Base-by-base conservation (phyloP, 2,329 filamentous ascomycete species). In the Amauroascus niger region DNA sequence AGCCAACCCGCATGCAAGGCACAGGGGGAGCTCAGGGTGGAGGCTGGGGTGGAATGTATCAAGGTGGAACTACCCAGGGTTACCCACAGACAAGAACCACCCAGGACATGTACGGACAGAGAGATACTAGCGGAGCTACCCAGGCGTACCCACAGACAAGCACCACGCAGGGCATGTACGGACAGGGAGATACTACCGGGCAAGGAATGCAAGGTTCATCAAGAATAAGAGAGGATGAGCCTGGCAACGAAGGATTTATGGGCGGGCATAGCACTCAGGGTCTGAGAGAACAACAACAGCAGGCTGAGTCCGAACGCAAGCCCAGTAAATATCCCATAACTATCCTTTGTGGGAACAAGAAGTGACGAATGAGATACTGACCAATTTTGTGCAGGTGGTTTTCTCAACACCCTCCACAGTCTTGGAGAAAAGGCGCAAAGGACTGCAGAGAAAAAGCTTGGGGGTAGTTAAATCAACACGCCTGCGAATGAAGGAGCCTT, bases 391-490 rank as follows among this genome's bases (percentile, higher is more conserved):
- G n/a, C 14, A 32, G 30, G 24, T 28, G 32, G 16, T 14, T 4
- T 40, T 7, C 13, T 44, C 16, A 49, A 44, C 14, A 35, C 28
- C 28, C 47, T 55, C 16, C 32, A 43, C 7, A 37, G 33, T 6
- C 22, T 55, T 16, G 53, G 55, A 6, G 53, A 58, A 33, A 58
- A 52, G 44, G 49, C 52, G 28, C 44, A 54, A 5, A 44, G 44
- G 43, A 32, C 55, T 20, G 53, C 52, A 16, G 49, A 50, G 30
- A 44, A 26, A 8, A 55, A 47, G 33, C 11, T 53, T 28, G 44
- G 37, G 8, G 41, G 41, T 39, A 37, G 16, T 24, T 50, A 52
- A 45, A 2, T 20, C 2, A 16, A 3, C 13, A n/a, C n/a, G n/a
- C n/a, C n/a, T n/a, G n/a, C n/a, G n/a, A n/a, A n/a, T n/a, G n/a